phyloP scores from a whole-genome alignment of 2,329 filamentous ascomycete genomes.

The Raffaelea ambrosiae region DNA sequence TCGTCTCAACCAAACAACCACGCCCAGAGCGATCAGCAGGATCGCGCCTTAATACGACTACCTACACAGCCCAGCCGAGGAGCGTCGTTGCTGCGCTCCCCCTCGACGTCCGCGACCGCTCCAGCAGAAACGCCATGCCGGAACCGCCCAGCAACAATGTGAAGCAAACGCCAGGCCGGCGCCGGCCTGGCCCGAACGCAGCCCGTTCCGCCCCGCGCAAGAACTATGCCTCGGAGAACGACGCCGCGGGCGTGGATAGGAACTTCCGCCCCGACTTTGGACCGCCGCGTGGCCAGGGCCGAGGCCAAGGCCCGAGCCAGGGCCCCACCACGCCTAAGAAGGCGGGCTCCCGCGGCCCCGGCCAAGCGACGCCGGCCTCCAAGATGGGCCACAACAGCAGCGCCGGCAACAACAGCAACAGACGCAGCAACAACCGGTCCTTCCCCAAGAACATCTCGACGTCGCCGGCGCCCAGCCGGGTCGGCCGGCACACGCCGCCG shows the following conservation, averaged over 20 bases:
- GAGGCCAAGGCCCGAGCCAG: neutral
- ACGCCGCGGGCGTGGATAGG: constrained; percentile 28
- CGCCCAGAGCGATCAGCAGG: neutral
- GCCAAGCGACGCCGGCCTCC: constrained; percentile 14
- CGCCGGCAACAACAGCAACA: constrained; percentile 16
- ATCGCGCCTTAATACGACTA: neutral
- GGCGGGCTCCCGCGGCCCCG: constrained; percentile 17
- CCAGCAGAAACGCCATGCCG: constrained; percentile 25
- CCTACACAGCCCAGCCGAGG: too few relatives aligned
- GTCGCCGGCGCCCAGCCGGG: constrained; percentile 33
- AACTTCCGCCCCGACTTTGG: constrained; percentile 25
- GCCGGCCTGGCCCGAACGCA: constrained; percentile 30
- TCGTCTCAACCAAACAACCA: too few relatives aligned
- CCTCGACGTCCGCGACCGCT: neutral
- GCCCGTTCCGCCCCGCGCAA: constrained; percentile 32
- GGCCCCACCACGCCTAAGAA: constrained; percentile 11
- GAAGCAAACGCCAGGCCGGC: constrained; percentile 28
- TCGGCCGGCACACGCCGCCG: constrained; percentile 35
- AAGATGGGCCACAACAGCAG: constrained; percentile 17
- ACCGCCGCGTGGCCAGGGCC: neutral
- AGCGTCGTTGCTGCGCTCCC: constrained; percentile 1
- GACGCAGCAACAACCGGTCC: neutral
- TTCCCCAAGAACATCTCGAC: constrained; percentile 21
- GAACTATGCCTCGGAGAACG: constrained; percentile 53
- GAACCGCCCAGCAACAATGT: constrained; percentile 13